A percentile compares a stretch with the other conserved stretches of the same genome.
These are phyloP conservation scores for Candida maesae DNA, from an alignment of 805 yeast genomes.

Conservation along the genomic window DNA sequence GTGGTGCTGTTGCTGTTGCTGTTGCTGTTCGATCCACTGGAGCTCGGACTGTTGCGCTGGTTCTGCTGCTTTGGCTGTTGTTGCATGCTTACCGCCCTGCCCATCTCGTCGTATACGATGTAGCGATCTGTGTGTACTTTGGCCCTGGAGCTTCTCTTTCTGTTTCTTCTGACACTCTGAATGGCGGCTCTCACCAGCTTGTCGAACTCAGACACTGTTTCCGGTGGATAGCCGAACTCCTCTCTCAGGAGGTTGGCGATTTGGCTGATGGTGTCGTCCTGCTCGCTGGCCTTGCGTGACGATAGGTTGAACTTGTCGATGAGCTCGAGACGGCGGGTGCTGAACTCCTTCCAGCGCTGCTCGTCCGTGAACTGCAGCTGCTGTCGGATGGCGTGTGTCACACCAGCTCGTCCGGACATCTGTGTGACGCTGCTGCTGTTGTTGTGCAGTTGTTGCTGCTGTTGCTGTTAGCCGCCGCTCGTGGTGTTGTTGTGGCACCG, in stretches of 20 bases:
- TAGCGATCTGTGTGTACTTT: constrained; percentile 22
- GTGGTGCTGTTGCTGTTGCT: constrained; percentile 11
- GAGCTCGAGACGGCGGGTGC: constrained; percentile 84
- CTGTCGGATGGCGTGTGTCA: constrained; percentile 40
- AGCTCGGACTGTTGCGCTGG: constrained; percentile 1
- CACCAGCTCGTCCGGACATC: constrained; percentile 20
- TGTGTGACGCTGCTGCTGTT: background rate
- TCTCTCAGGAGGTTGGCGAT: constrained; percentile 74
- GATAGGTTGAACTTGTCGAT: constrained; percentile 67
- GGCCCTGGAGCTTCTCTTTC: constrained; percentile 52
- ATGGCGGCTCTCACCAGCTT: constrained; percentile 89
- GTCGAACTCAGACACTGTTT: constrained; percentile 70
- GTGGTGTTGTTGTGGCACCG: background rate
- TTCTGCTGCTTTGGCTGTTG: constrained; percentile 6
- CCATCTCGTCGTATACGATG: constrained; percentile 18
- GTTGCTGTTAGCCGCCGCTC: background rate
- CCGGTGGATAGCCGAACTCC: constrained; percentile 70
- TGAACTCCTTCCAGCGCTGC: constrained; percentile 80
- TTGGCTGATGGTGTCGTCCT: constrained; percentile 72
- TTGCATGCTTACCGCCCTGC: constrained; percentile 2
- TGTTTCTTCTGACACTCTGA: constrained; percentile 86
- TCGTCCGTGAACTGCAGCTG: constrained; percentile 77
- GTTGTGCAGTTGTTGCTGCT: background rate
- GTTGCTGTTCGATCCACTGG: constrained; percentile 7
- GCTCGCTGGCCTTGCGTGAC: constrained; percentile 84